Base-by-base conservation (phyloP, 2,329 filamentous ascomycete species). In the Aspergillus vadensis region DNA sequence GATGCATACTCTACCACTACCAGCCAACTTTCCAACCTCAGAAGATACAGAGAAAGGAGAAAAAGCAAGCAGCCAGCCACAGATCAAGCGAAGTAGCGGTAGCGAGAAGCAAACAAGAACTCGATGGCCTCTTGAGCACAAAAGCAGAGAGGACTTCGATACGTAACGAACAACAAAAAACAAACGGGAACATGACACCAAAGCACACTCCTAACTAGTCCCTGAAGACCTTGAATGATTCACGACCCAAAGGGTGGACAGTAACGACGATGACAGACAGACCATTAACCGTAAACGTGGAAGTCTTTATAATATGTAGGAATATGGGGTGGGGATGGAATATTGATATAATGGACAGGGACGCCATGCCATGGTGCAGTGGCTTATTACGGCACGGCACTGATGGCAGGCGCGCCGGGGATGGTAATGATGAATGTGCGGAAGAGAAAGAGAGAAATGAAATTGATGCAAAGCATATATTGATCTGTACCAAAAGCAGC, bases 401-500 rank as follows among this genome's bases (percentile, higher is more conserved):
- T 36, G 32, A 5, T 36, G 10, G 12, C 32, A 64, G 55, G 59
- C 59, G 38, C 19, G 19, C 9, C 39, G 23, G 19, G 19, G 39
- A 27, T 21, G 52, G 19, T 27, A 23, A 43, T 54, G 49, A 38
- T 52, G 27, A 30, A 43, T 17, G 27, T 15, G 30, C 47, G 55
- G 17, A 61, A 58, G 54, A 12, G 48, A 63, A 54, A 38, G 56
- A 58, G 44, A 23, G 27, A 47, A 6, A 15, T 36, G 12, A 36
- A 15, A 36, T 14, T 36, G 12, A 53, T 55, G 30, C 17, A 66
- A 50, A 55, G 58, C 56, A 62, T 53, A 59, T 62, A 60, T 61
- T 61, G 66, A 65, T 66, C 63, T 61, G 63, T 36, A 55, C 64
- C 57, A 55, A 67, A 65, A 68, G 61, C 17, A 43, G 49, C 60